A percentile compares a stretch with the other conserved stretches of the same genome.
These are phyloP conservation scores for Castanea crenata DNA, from an alignment of 306 rosid genomes.

Conservation along the genomic window DNA sequence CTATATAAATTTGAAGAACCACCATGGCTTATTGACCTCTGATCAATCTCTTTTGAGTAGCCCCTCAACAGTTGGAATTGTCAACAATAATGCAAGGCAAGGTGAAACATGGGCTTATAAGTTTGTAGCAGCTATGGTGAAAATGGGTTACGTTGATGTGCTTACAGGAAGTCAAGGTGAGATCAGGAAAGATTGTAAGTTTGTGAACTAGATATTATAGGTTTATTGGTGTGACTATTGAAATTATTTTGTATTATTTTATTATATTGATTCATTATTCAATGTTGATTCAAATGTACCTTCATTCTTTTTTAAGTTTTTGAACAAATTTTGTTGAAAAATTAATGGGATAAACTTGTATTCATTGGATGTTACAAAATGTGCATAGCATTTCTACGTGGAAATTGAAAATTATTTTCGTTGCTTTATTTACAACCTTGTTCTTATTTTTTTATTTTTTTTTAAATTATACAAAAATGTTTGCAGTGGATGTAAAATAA, in stretches of 20 bases:
- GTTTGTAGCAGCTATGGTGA: constrained; percentile 11
- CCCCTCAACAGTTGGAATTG: neutral
- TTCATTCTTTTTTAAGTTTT: neutral
- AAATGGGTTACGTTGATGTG: constrained; percentile 1
- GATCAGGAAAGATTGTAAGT: too few species aligned
- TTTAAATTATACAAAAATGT: too few species aligned
- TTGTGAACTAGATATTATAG: too few species aligned
- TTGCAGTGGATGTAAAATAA: too few species aligned
- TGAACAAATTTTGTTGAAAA: too few species aligned
- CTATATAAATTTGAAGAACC: neutral
- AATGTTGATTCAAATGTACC: neutral
- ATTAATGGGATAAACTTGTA: neutral
- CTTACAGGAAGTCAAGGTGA: neutral
- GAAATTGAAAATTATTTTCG: too few species aligned
- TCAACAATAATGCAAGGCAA: neutral
- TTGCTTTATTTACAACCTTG: too few species aligned
- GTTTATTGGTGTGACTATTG: too few species aligned
- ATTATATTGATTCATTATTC: neutral
- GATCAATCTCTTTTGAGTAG: constrained; percentile 1
- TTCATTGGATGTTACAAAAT: neutral
- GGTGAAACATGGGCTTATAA: neutral
- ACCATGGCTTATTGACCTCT: constrained; percentile 3
- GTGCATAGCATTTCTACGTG: too few species aligned
- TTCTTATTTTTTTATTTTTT: too few species aligned
- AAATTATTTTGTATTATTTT: neutral